A percentile compares a stretch with the other conserved stretches of the same genome.
phyloP scores from a whole-genome alignment of 768 basidiomycete species.

The Sistotremastrum suecicum region DNA sequence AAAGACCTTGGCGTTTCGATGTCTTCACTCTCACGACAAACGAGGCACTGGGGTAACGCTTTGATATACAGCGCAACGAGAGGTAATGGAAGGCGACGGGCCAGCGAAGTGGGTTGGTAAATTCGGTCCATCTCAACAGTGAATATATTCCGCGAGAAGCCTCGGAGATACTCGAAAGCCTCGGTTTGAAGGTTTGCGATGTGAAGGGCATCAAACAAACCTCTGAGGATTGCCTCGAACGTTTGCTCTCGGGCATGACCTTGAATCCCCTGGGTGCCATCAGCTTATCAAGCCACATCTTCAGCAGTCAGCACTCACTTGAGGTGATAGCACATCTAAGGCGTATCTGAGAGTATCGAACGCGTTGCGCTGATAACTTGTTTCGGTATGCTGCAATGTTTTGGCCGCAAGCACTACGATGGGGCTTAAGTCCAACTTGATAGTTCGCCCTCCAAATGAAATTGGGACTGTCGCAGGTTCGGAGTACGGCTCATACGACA shows the following conservation, averaged over 20 bases:
- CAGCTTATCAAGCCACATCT: not conserved
- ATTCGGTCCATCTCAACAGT: conserved; percentile 55
- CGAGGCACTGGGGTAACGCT: conserved; percentile 60
- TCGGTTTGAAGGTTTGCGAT: conserved; percentile 52
- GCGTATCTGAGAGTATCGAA: conserved; percentile 46
- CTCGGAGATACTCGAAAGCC: conserved; percentile 56
- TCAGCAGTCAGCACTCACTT: conserved; percentile 31
- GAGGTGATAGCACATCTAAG: conserved; percentile 54
- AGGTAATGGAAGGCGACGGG: conserved; percentile 39
- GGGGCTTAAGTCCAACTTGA: conserved; percentile 53
- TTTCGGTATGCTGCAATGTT: conserved; percentile 34
- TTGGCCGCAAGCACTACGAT: conserved; percentile 50
- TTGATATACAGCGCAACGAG: conserved; percentile 66
- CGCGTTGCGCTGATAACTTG: conserved; percentile 23
- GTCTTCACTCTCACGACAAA: conserved; percentile 49
- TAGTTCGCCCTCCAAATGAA: conserved; percentile 55
- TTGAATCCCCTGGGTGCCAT: conserved; percentile 40
- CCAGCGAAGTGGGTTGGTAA: conserved; percentile 36
- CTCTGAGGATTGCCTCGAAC: conserved; percentile 57
- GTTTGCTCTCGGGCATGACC: conserved; percentile 63
- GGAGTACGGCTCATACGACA: conserved; percentile 58
- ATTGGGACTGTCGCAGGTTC: conserved; percentile 58
- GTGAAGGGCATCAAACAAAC: conserved; percentile 64
- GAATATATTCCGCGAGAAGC: conserved; percentile 59
- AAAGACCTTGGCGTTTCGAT: conserved; percentile 44